phyloP scores from a whole-genome alignment of 169 alveolate genomes.

The Eimeria maxima region DNA sequence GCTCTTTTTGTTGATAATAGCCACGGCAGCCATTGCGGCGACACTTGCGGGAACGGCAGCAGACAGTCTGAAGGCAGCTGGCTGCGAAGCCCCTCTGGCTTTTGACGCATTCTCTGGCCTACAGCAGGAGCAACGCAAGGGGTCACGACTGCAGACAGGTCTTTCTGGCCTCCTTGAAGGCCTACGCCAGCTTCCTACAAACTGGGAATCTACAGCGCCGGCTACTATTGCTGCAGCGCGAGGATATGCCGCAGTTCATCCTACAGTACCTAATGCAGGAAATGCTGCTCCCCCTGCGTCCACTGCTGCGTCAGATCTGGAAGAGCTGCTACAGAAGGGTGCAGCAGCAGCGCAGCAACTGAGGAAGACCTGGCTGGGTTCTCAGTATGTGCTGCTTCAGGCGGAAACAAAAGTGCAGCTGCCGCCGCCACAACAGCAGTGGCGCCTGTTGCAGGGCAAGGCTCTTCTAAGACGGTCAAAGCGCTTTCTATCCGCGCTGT shows the following conservation, averaged over 20 bases:
- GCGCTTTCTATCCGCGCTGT: background rate
- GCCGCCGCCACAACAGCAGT: background rate
- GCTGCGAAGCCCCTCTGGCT: slow-evolving; percentile 37
- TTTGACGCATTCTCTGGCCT: slow-evolving; percentile 8
- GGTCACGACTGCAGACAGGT: background rate
- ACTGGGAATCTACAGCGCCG: slow-evolving; percentile 20
- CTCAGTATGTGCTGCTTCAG: slow-evolving; percentile 27
- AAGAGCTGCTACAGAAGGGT: slow-evolving; percentile 33
- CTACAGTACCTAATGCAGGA: background rate
- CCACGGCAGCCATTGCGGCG: background rate
- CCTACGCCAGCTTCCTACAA: slow-evolving; percentile 32
- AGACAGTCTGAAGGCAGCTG: slow-evolving; percentile 14
- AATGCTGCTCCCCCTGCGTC: slow-evolving; percentile 13
- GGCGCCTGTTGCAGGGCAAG: background rate
- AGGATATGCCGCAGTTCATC: background rate
- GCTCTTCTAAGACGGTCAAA: background rate
- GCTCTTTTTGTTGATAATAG: background rate
- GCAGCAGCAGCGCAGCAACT: slow-evolving; percentile 15
- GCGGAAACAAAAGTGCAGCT: background rate
- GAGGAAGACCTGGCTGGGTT: slow-evolving; percentile 20
- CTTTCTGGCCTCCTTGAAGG: background rate
- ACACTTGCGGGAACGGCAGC: background rate
- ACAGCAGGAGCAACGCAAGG: background rate
- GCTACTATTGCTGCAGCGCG: slow-evolving; percentile 53
- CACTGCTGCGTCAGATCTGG: background rate